Percentiles rank a stretch among this genome's conserved stretches.
phyloP scores from a whole-genome alignment of 2,329 filamentous ascomycete genomes.

The Hypoxylon sp. region DNA sequence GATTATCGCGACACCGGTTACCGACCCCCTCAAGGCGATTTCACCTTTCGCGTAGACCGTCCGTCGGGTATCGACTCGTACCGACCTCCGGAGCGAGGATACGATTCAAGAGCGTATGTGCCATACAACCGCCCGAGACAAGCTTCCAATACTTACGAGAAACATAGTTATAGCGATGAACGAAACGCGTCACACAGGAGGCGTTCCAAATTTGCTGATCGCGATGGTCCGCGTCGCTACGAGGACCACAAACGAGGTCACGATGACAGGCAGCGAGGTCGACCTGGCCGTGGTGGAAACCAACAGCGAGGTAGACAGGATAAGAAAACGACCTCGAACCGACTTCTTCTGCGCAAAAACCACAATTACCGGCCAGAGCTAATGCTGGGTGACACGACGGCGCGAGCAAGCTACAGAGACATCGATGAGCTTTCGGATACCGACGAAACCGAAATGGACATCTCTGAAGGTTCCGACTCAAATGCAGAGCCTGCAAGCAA shows the following conservation, averaged over 20 bases:
- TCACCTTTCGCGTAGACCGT: conserved; percentile 67
- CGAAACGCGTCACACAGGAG: conserved; percentile 17
- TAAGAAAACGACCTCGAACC: conserved; percentile 41
- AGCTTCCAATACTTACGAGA: conserved; percentile 18
- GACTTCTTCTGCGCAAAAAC: conserved; percentile 61
- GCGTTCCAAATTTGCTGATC: conserved; percentile 6
- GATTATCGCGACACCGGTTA: conserved; percentile 42
- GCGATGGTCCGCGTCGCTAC: conserved; percentile 21
- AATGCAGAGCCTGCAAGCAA: conserved; percentile 60
- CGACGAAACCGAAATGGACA: conserved; percentile 73
- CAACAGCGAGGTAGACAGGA: not conserved
- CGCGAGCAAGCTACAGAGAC: conserved; percentile 64
- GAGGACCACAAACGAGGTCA: conserved; percentile 25
- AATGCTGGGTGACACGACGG: conserved; percentile 59
- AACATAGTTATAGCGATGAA: conserved; percentile 31
- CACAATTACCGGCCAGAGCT: conserved; percentile 58
- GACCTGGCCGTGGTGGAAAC: not conserved
- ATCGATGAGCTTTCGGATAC: conserved; percentile 71
- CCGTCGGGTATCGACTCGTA: conserved; percentile 61
- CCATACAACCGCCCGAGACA: conserved; percentile 19
- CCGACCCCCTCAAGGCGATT: conserved; percentile 61
- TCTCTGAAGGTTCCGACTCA: conserved; percentile 63
- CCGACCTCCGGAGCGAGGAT: conserved; percentile 43
- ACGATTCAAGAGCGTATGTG: conserved; percentile 27
- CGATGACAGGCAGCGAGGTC: not conserved